These are phyloP conservation scores for Cyathus striatus DNA, from an alignment of 768 basidiomycete genomes.

Conservation along the genomic window DNA sequence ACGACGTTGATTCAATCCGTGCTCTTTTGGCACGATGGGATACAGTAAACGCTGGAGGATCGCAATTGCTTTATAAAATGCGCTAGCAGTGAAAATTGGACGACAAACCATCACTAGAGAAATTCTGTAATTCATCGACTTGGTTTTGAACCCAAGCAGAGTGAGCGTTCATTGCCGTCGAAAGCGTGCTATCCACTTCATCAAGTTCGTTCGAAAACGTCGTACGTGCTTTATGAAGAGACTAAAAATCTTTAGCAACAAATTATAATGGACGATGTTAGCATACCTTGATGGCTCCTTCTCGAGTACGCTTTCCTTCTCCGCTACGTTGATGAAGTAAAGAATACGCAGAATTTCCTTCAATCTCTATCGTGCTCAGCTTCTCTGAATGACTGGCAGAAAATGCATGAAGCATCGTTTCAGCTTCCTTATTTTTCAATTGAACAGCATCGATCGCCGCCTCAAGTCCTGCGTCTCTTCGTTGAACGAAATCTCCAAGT, in stretches of 20 bases:
- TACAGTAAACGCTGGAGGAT: no score
- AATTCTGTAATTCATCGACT: constrained; percentile 34
- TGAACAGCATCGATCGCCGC: constrained; percentile 51
- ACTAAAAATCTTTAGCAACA: constrained; percentile 29
- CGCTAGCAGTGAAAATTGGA: constrained; percentile 13
- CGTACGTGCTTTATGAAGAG: constrained; percentile 30
- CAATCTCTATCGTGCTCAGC: constrained; percentile 31
- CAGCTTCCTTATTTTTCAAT: constrained; percentile 49
- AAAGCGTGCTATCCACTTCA: constrained; percentile 37
- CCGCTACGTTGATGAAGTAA: constrained; percentile 38
- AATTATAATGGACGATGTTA: background rate
- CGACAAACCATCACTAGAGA: constrained; percentile 36
- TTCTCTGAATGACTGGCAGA: constrained; percentile 42
- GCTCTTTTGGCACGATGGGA: constrained; percentile 73
- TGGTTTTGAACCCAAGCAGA: constrained; percentile 47
- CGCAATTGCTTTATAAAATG: constrained; percentile 59
- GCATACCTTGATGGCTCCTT: constrained; percentile 56
- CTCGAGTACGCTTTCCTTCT: constrained; percentile 50
- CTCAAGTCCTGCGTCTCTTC: constrained; percentile 62
- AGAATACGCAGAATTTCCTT: constrained; percentile 35
- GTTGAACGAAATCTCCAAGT: constrained; percentile 63
- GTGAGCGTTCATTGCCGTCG: constrained; percentile 44
- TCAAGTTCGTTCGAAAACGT: constrained; percentile 35
- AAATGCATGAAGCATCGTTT: constrained; percentile 44
- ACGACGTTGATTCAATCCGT: constrained; percentile 53